A percentile compares a stretch with the other conserved stretches of the same genome.
phyloP scores from a whole-genome alignment of 2,329 filamentous ascomycete genomes.

The Pseudocercospora eumusae region DNA sequence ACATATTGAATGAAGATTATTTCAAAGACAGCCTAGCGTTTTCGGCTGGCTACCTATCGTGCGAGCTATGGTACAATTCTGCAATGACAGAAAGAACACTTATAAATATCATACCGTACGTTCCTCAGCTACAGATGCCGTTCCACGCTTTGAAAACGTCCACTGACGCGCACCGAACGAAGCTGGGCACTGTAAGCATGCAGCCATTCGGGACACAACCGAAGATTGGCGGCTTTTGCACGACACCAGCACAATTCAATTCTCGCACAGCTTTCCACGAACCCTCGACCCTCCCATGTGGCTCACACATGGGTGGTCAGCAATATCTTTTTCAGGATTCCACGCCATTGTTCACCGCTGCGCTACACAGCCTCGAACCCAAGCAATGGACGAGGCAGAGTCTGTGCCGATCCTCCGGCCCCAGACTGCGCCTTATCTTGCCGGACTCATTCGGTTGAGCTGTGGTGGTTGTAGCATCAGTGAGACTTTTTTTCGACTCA shows the following conservation, averaged over 20 bases:
- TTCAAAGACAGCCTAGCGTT: no score
- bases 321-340: background rate
- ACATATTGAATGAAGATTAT: background rate
- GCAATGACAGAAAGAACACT: background rate
- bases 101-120: background rate
- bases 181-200: background rate
- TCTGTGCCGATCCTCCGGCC: background rate
- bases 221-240: background rate
- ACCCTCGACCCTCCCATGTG: background rate
- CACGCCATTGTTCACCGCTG: background rate
- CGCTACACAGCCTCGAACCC: background rate
- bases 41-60: no score
- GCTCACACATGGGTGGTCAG: conserved; percentile 8
- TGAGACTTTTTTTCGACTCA: background rate
- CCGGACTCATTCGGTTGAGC: conserved; percentile 2
- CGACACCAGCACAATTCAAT: conserved; percentile 6
- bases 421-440: background rate
- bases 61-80: no score
- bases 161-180: background rate
- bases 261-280: background rate
- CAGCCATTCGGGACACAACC: conserved; percentile 13
- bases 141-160: background rate
- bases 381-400: no score
- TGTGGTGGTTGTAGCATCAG: background rate
- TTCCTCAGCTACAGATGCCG: background rate